Conservation (phyloP, 345 rosid genomes). For the Reutealis trisperma region DNA sequence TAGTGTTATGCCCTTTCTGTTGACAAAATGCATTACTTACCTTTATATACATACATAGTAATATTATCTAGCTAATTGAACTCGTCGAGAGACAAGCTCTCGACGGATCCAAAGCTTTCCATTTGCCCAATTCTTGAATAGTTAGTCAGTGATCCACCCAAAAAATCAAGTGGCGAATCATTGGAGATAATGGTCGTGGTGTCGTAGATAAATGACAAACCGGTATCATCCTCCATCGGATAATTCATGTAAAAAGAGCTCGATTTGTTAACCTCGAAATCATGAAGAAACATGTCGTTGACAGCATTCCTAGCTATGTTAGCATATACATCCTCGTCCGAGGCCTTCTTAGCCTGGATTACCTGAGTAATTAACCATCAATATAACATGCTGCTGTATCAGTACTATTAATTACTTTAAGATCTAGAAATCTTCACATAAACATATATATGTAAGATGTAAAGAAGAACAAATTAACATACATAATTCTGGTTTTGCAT, state of each 20-base stretch:
- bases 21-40: constrained; percentile 9
- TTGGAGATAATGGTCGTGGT: constrained; percentile 68
- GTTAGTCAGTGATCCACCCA: constrained; percentile 69
- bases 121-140: constrained; percentile 53
- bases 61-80: constrained; percentile 37
- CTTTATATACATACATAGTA: not conserved
- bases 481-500: constrained; percentile 60
- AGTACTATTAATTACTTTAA: too few relatives aligned
- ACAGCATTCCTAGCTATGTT: constrained; percentile 49
- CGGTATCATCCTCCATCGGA: constrained; percentile 45
- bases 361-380: constrained; percentile 45
- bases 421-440: too few relatives aligned
- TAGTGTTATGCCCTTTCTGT: not conserved
- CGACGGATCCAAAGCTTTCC: constrained; percentile 76
- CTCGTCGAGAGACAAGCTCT: constrained; percentile 75
- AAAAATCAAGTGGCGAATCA: constrained; percentile 80
- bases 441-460: too few relatives aligned
- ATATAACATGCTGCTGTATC: not conserved
- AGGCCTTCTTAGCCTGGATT: constrained; percentile 84
- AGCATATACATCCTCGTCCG: constrained; percentile 59
- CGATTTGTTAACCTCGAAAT: constrained; percentile 41
- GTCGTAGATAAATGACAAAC: constrained; percentile 78
- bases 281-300: constrained; percentile 50
- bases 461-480: constrained; percentile 20
- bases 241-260: constrained; percentile 43